A percentile compares a stretch with the other conserved stretches of the same genome.
These are phyloP conservation scores for Sphaerobolus stellatus DNA, from an alignment of 1,284 basidiomycete species.

Conservation along the genomic window DNA sequence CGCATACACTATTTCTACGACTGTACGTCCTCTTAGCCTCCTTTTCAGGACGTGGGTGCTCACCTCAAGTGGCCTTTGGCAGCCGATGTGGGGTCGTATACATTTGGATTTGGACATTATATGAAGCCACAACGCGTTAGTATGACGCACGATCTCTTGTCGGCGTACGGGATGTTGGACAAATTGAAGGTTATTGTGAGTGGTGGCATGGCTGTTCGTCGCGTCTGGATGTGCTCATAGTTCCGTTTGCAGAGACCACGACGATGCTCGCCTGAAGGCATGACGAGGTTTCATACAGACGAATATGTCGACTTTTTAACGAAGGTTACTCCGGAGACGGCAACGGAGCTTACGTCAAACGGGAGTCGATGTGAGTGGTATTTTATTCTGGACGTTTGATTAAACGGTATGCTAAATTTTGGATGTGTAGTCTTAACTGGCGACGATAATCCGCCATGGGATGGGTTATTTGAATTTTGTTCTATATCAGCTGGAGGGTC, in stretches of 20 bases:
- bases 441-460: conserved; percentile 62
- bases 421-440: conserved; percentile 43
- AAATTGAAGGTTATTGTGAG: conserved; percentile 54
- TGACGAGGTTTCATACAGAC: conserved; percentile 96
- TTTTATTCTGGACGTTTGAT: neutral
- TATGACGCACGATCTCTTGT: conserved; percentile 58
- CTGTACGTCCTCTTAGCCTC: no score
- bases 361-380: conserved; percentile 73
- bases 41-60: no score
- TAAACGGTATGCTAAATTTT: neutral
- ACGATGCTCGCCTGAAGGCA: conserved; percentile 76
- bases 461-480: conserved; percentile 63
- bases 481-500: conserved; percentile 59
- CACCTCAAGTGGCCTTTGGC: no score
- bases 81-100: conserved; percentile 38
- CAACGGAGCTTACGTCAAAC: conserved; percentile 78
- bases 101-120: conserved; percentile 50
- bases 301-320: conserved; percentile 94
- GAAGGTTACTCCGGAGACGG: conserved; percentile 86
- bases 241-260: conserved; percentile 68
- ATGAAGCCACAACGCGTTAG: conserved; percentile 58
- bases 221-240: neutral
- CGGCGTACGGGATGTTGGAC: conserved; percentile 53
- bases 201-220: conserved; percentile 2
- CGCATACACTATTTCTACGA: no score